These are phyloP conservation scores for Jimgerdemannia lactiflua DNA, from an alignment of 192 early-diverging fungal species.

Conservation along the genomic window DNA sequence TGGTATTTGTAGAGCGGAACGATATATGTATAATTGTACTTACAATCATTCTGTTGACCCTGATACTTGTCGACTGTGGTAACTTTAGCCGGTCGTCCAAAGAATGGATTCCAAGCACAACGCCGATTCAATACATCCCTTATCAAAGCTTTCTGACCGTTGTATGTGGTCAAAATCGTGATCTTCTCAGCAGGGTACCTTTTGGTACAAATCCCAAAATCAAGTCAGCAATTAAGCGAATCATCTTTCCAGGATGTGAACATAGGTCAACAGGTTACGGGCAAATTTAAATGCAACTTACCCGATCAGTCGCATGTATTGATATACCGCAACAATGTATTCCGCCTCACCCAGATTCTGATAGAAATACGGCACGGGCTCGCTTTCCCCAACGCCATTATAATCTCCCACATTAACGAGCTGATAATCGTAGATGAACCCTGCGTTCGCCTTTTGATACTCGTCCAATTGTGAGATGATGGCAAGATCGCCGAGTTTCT, in stretches of 20 bases:
- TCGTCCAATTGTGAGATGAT: slow-evolving; percentile 38
- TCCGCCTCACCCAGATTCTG: slow-evolving; percentile 99
- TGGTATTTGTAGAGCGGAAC: background rate
- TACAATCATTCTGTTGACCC: slow-evolving; percentile 93
- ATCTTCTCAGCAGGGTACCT: slow-evolving; percentile 89
- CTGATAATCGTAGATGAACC: slow-evolving; percentile 86
- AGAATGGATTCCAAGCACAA: slow-evolving; percentile 85
- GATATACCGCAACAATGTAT: slow-evolving; percentile 91
- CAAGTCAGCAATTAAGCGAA: background rate
- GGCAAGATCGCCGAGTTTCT: slow-evolving; percentile 65
- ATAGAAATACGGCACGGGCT: slow-evolving; percentile 83
- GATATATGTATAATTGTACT: slow-evolving; percentile 7
- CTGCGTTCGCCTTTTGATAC: slow-evolving; percentile 76
- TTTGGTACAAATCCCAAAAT: background rate
- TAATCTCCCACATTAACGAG: slow-evolving; percentile 83
- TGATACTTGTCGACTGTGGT: slow-evolving; percentile 98
- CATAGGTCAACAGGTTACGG: slow-evolving; percentile 5
- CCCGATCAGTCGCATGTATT: slow-evolving; percentile 95
- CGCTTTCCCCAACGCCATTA: slow-evolving; percentile 75
- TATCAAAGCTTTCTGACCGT: slow-evolving; percentile 94
- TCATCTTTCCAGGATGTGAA: background rate
- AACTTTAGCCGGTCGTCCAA: slow-evolving; percentile 74
- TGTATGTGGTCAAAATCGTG: slow-evolving; percentile 94
- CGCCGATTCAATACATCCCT: slow-evolving; percentile 82
- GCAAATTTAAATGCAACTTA: slow-evolving; percentile 20